Conservation (phyloP, 2,329 filamentous ascomycete species). For the Didymella segeticola region DNA sequence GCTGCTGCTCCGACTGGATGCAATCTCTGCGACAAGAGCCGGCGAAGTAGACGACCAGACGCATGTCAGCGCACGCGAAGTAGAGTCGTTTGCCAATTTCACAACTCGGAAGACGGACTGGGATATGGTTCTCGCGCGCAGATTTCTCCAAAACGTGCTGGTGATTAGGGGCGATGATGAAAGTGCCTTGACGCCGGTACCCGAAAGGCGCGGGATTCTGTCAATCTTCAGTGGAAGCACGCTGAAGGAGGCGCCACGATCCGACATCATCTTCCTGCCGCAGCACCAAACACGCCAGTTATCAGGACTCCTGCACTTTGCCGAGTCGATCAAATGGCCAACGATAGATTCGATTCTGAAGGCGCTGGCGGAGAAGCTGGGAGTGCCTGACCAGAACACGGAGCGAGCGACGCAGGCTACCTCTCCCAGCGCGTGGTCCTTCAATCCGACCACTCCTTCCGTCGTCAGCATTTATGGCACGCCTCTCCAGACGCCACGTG, state of each 20-base stretch:
- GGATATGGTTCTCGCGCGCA: slow-evolving; percentile 61
- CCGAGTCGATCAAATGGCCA: slow-evolving; percentile 59
- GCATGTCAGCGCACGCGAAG: slow-evolving; percentile 52
- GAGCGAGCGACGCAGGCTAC: slow-evolving; percentile 23
- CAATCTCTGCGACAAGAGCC: slow-evolving; percentile 45
- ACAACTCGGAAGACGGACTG: slow-evolving; percentile 62
- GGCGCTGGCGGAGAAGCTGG: slow-evolving; percentile 48
- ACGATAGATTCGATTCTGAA: slow-evolving; percentile 48
- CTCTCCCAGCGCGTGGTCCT: slow-evolving; percentile 30
- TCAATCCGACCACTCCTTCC: slow-evolving; percentile 37
- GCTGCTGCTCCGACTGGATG: slow-evolving; percentile 61
- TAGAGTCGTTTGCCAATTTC: slow-evolving; percentile 54
- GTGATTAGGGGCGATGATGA: slow-evolving; percentile 42
- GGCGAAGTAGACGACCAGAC: slow-evolving; percentile 49
- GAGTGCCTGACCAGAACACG: slow-evolving; percentile 22
- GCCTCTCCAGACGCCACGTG: slow-evolving; percentile 47
- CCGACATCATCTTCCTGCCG: slow-evolving; percentile 43
- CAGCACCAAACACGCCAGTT: slow-evolving; percentile 52
- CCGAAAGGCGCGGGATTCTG: slow-evolving; percentile 38
- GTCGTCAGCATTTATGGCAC: slow-evolving; percentile 48
- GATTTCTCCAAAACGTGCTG: slow-evolving; percentile 60
- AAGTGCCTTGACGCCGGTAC: slow-evolving; percentile 19
- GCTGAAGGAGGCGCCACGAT: slow-evolving; percentile 26
- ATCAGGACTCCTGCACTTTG: slow-evolving; percentile 59
- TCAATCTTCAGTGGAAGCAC: slow-evolving; percentile 34